Percentiles rank a stretch among this genome's conserved stretches.
Evolutionary conservation across 2,329 filamentous ascomycete species (phyloP).

Genomic region (Leptographium galeiforme): DNA sequence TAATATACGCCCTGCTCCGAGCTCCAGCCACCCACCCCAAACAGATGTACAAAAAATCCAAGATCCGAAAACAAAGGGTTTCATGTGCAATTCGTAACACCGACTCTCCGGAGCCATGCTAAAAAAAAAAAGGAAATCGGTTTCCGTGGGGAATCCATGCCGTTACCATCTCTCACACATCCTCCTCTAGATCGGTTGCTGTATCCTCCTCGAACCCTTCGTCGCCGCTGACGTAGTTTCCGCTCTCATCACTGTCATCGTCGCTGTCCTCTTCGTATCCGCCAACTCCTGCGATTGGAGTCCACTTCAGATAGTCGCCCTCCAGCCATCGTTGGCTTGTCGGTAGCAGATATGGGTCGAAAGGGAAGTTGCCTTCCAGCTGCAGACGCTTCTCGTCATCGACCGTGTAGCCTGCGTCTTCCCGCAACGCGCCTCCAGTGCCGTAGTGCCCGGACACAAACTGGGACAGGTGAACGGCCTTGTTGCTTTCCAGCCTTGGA

Average conservation of each 20-base stretch:
- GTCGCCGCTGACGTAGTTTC: conserved; percentile 6
- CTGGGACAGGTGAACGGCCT: conserved; percentile 68
- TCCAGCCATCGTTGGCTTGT: conserved; percentile 80
- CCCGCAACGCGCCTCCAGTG: conserved; percentile 33
- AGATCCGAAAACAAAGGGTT: no score
- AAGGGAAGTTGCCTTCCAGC: conserved; percentile 90
- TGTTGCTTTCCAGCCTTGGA: conserved; percentile 80
- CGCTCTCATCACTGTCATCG: conserved; percentile 26
- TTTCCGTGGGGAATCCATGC: neutral
- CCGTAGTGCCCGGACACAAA: conserved; percentile 46
- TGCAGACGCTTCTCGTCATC: conserved; percentile 69
- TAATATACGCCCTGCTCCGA: no score
- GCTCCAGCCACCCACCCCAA: no score
- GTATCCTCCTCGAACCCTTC: conserved; percentile 5
- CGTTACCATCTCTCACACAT: neutral
- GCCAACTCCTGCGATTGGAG: conserved; percentile 56
- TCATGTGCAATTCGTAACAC: no score
- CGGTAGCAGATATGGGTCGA: conserved; percentile 89
- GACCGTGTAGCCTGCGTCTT: conserved; percentile 33
- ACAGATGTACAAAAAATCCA: no score
- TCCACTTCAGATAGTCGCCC: conserved; percentile 71
- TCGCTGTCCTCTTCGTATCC: conserved; percentile 37
- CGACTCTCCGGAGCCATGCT: no score
- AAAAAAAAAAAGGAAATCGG: neutral
- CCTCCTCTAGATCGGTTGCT: conserved; percentile 1